Percentiles rank a stretch among this genome's conserved stretches.
phyloP scores from a whole-genome alignment of 345 rosid genomes.

The Noccaea bulbosa region DNA sequence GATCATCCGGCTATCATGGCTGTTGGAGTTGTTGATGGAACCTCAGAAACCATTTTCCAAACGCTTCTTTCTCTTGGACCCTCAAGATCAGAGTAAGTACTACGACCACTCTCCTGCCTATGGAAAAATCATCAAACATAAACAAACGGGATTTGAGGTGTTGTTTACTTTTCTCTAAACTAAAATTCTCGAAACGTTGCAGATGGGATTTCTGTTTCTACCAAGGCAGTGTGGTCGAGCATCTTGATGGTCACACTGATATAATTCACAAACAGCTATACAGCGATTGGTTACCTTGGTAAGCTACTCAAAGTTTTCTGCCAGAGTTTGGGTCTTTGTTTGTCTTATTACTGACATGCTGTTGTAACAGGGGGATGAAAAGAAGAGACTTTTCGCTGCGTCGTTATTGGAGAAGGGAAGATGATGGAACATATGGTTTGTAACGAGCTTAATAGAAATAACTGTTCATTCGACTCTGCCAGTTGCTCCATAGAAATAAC shows the following conservation, averaged over 20 bases:
- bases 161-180: background rate
- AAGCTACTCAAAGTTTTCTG: slow-evolving; percentile 40
- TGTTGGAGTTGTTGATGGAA: slow-evolving; percentile 90
- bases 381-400: slow-evolving; percentile 79
- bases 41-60: slow-evolving; percentile 91
- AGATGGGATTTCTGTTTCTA: slow-evolving; percentile 98
- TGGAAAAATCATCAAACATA: background rate
- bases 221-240: slow-evolving; percentile 91
- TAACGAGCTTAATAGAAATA: slow-evolving; percentile 15
- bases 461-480: slow-evolving; percentile 21
- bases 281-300: slow-evolving; percentile 91
- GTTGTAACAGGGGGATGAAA: slow-evolving; percentile 75
- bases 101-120: slow-evolving; percentile 3
- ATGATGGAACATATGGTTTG: slow-evolving; percentile 93
- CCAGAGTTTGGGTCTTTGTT: slow-evolving; percentile 9
- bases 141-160: no score
- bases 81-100: slow-evolving; percentile 85
- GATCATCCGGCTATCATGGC: slow-evolving; percentile 99
- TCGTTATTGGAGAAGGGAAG: slow-evolving; percentile 98
- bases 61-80: slow-evolving; percentile 96
- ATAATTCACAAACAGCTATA: slow-evolving; percentile 85
- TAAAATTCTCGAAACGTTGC: slow-evolving; percentile 33
- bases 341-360: slow-evolving; percentile 22
- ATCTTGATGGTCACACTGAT: slow-evolving; percentile 94
- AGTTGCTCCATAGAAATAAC: slow-evolving; percentile 8